Conservation (phyloP, 108 stramenopile genomes). For the Ochromonas danica region DNA sequence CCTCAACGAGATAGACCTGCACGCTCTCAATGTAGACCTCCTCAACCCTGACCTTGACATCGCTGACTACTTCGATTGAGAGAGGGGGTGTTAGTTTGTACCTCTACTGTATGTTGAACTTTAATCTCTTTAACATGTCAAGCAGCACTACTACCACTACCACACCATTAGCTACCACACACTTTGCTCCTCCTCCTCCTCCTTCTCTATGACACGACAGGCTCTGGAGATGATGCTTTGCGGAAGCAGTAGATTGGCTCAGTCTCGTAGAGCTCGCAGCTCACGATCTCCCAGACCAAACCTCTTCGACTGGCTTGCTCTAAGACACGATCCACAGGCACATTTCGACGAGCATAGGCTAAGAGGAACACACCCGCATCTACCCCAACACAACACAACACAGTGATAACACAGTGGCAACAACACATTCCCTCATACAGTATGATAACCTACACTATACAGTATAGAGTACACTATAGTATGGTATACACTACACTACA, state of each 20-base stretch:
- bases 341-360: conserved; percentile 12
- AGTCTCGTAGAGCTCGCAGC: neutral
- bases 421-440: neutral
- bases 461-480: neutral
- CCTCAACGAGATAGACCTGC: conserved; percentile 43
- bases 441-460: neutral
- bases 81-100: too few species aligned
- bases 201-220: neutral
- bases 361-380: neutral
- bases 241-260: conserved; percentile 4
- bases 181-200: neutral
- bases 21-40: conserved; percentile 39
- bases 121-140: neutral
- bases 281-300: neutral
- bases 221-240: neutral
- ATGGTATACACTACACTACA: neutral
- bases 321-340: neutral
- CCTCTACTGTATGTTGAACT: too few species aligned
- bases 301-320: neutral
- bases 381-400: neutral
- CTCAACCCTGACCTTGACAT: conserved; percentile 49
- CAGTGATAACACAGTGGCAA: neutral
- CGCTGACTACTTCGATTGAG: conserved; percentile 56
- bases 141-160: neutral
- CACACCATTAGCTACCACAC: neutral